A percentile compares a stretch with the other conserved stretches of the same genome.
Conservation (phyloP, 441 rosid genomes). For the Gossypium lobatum region DNA sequence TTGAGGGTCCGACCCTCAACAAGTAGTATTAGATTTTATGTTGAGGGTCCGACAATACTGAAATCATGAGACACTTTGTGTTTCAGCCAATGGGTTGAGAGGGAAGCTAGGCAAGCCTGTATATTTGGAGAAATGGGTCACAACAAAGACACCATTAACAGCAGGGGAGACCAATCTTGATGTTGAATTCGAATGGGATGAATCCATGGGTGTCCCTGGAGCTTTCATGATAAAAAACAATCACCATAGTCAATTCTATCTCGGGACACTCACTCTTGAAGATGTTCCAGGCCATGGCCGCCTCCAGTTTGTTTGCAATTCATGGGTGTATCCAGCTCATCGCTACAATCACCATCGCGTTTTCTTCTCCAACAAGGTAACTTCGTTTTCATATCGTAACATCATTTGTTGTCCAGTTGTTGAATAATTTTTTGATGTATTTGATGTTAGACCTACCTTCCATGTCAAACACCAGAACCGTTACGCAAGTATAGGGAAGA, state of each 20-base stretch:
- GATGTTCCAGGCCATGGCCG: slow-evolving; percentile 49
- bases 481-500: slow-evolving; percentile 53
- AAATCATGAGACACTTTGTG: slow-evolving; percentile 2
- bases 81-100: slow-evolving; percentile 35
- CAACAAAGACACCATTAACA: slow-evolving; percentile 39
- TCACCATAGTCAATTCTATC: slow-evolving; percentile 67
- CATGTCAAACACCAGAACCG: slow-evolving; percentile 65
- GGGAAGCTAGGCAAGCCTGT: slow-evolving; percentile 65
- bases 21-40: too few species aligned
- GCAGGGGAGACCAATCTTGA: slow-evolving; percentile 48
- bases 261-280: slow-evolving; percentile 52
- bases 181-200: slow-evolving; percentile 63
- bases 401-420: neutral
- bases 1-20: too few species aligned
- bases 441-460: slow-evolving; percentile 59
- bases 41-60: too few species aligned
- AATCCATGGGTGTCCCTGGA: slow-evolving; percentile 54
- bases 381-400: neutral
- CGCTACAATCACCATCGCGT: slow-evolving; percentile 60
- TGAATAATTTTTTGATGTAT: neutral
- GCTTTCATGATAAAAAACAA: slow-evolving; percentile 58
- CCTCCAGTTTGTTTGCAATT: slow-evolving; percentile 68
- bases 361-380: slow-evolving; percentile 89
- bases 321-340: slow-evolving; percentile 81
- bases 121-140: slow-evolving; percentile 60